Percentiles rank a stretch among this genome's conserved stretches.
Conservation (phyloP, 2,329 filamentous ascomycete genomes). For the Nigrograna mackinnonii region DNA sequence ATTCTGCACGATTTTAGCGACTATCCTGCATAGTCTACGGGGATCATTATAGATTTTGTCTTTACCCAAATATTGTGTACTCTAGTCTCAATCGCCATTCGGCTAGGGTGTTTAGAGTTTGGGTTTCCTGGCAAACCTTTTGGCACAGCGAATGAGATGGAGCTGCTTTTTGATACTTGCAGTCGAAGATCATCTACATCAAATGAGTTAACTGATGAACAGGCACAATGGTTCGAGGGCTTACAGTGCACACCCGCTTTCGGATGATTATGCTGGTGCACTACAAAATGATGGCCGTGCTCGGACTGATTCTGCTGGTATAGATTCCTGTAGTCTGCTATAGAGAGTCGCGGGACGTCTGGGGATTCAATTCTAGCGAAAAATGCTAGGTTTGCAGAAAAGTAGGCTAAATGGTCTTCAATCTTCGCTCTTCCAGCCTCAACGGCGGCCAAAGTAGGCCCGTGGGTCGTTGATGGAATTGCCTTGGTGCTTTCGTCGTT, state of each 20-base stretch:
- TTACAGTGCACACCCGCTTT: conserved; percentile 64
- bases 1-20: conserved; percentile 31
- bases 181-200: conserved; percentile 64
- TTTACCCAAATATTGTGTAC: conserved; percentile 49
- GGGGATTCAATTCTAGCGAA: conserved; percentile 24
- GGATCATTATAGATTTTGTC: background rate
- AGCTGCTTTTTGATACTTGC: conserved; percentile 70
- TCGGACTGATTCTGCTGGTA: conserved; percentile 52
- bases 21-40: no score
- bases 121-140: conserved; percentile 49
- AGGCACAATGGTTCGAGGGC: no score
- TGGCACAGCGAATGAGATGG: conserved; percentile 59
- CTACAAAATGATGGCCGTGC: conserved; percentile 60
- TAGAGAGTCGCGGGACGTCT: conserved; percentile 38
- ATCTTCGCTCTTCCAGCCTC: conserved; percentile 56
- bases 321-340: conserved; percentile 48
- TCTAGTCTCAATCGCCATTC: conserved; percentile 51
- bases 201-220: conserved; percentile 1
- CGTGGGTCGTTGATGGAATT: background rate
- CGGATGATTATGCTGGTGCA: conserved; percentile 76
- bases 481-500: background rate
- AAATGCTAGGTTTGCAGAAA: conserved; percentile 46
- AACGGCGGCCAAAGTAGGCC: conserved; percentile 47
- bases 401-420: conserved; percentile 53
- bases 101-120: conserved; percentile 40